Evolutionary conservation across 768 basidiomycete species (phyloP), one percentile per base, ranked within the genome.

Genomic region (Clavaria fumosa): DNA sequence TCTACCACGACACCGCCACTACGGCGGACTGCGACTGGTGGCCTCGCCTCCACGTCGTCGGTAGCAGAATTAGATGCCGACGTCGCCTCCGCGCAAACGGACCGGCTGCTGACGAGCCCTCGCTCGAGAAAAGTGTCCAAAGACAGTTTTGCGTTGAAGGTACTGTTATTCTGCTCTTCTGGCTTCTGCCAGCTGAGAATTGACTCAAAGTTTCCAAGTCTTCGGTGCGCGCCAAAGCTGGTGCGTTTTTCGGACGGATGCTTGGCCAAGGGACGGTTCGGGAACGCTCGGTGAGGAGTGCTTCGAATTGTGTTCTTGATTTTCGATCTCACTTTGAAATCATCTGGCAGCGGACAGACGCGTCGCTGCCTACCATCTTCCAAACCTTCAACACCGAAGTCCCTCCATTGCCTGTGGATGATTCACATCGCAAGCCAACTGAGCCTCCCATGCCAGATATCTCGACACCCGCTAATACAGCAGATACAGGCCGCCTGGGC

Each of bases 201-300:
- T 17, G 27, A 12, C 9, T 28, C 9, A 28, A 44, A 72, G 51
- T 58, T 20, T 49, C 60, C 7, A 83, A 70, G 53, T 67, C 71
- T 7, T 74, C 81, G 4, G 75, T 86, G 40, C 61, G 80, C 44
- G 68, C 73, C 24, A 86, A 82, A 53, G 82, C 81, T n/a, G 79
- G 70, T 48, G 79, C 79, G 32, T 75, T 88, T 51, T 62, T 79
- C 45, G 81, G 80, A 2, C 84, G 76, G 56, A 78, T 88, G 75
- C 57, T 78, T 26, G 80, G 81, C 3, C 69, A 76, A 47, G 64
- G 59, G 34, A 67, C 67, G 22, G 64, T 71, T 21, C 66, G 79
- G 34, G 79, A 83, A 53, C 71, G 78, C 56, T 75, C 74, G 38
- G 80, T 83, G 56, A 53, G 67, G 32, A 7, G 6, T 5, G n/a